Conservation (phyloP, 2,329 filamentous ascomycete species). For the Lachnellula willkommii region DNA sequence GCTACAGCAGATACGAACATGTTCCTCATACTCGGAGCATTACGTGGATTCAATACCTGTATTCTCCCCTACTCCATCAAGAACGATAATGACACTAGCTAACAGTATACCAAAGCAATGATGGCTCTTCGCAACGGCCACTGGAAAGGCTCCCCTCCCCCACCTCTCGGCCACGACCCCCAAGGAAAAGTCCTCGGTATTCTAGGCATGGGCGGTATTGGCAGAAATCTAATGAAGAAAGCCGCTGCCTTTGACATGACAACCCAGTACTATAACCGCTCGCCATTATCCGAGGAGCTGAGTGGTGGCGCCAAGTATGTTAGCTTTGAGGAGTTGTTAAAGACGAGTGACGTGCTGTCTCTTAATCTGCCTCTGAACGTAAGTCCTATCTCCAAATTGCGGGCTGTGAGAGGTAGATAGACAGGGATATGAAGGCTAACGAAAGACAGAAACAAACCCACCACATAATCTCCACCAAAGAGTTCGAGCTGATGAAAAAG, state of each 20-base stretch:
- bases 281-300: conserved; percentile 49
- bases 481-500: conserved; percentile 73
- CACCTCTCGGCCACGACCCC: conserved; percentile 67
- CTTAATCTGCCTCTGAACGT: conserved; percentile 79
- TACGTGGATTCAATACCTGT: conserved; percentile 64
- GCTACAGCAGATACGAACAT: conserved; percentile 77
- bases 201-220: conserved; percentile 82
- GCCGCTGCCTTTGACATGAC: conserved; percentile 71
- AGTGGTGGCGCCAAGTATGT: conserved; percentile 59
- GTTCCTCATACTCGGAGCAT: conserved; percentile 74
- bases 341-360: conserved; percentile 68
- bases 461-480: conserved; percentile 65
- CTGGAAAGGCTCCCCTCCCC: conserved; percentile 57
- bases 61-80: background rate
- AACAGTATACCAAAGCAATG: conserved; percentile 43
- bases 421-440: background rate
- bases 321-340: conserved; percentile 66
- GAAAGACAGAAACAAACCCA: conserved; percentile 51
- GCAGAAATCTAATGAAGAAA: conserved; percentile 69
- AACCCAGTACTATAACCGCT: conserved; percentile 70
- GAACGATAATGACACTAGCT: background rate
- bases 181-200: conserved; percentile 75
- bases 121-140: conserved; percentile 57
- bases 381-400: conserved; percentile 33
- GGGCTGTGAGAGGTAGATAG: background rate